Conservation (phyloP, 2,329 filamentous ascomycete species). For the Colletotrichum echinochloae region DNA sequence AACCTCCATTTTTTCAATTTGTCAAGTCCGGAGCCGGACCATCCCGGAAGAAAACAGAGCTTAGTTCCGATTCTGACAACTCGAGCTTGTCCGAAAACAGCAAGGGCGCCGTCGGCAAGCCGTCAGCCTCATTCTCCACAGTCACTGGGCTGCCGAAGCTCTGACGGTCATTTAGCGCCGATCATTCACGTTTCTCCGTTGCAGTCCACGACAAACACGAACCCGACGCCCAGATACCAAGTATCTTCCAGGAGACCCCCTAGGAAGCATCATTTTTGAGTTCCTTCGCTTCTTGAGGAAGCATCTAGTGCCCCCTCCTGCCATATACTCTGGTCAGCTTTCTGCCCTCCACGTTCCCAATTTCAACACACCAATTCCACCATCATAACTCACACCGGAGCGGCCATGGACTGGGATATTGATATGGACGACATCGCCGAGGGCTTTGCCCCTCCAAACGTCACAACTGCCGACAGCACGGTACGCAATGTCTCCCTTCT, state of each 20-base stretch:
- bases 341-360: not conserved
- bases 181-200: not conserved
- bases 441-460: constrained; percentile 35
- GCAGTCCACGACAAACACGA: not conserved
- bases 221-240: not conserved
- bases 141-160: constrained; percentile 1
- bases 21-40: not conserved
- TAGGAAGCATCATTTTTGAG: not conserved
- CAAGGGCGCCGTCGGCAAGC: constrained; percentile 2
- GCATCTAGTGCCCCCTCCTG: not conserved
- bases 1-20: not conserved
- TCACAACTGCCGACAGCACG: not conserved
- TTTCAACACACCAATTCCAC: constrained; percentile 42
- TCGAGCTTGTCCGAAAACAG: constrained; percentile 1
- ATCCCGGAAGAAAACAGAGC: not conserved
- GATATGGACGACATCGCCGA: constrained; percentile 76
- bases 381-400: not conserved
- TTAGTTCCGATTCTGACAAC: not conserved
- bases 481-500: constrained; percentile 2
- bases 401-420: constrained; percentile 74
- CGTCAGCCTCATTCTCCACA: constrained; percentile 21
- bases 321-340: not conserved
- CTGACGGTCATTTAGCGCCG: not conserved
- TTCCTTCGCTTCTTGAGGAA: not conserved
- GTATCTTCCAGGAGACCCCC: not conserved